phyloP scores from a whole-genome alignment of 2,329 filamentous ascomycete species.

The Botrytis galanthina region DNA sequence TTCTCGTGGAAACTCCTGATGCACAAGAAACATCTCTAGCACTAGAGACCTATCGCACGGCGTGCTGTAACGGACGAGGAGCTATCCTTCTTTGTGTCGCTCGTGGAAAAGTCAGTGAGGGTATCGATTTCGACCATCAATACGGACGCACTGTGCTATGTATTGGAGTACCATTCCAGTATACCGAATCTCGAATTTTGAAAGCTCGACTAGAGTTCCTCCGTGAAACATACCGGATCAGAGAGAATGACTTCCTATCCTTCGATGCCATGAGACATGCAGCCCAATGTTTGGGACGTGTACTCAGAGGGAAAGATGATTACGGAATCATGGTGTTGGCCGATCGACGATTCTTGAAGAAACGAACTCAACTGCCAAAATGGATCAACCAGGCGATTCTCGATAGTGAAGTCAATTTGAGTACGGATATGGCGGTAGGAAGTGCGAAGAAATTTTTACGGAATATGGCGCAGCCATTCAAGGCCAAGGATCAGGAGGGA shows the following conservation, averaged over 20 bases:
- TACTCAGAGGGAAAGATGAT: conserved; percentile 93
- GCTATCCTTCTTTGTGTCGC: conserved; percentile 93
- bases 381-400: conserved; percentile 91
- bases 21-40: conserved; percentile 95
- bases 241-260: conserved; percentile 94
- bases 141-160: conserved; percentile 94
- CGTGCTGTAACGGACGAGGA: conserved; percentile 94
- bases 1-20: conserved; percentile 95
- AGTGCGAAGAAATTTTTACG: conserved; percentile 85
- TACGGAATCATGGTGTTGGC: conserved; percentile 99
- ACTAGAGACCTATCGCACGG: conserved; percentile 93
- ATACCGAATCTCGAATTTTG: conserved; percentile 94
- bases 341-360: conserved; percentile 90
- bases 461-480: conserved; percentile 90
- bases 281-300: conserved; percentile 91
- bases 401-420: conserved; percentile 84
- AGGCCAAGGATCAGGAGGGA: conserved; percentile 78
- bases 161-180: conserved; percentile 97
- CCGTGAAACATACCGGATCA: conserved; percentile 94
- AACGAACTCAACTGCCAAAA: conserved; percentile 84
- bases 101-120: conserved; percentile 94
- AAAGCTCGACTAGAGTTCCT: conserved; percentile 95
- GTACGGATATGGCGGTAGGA: conserved; percentile 91
- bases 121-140: conserved; percentile 98
- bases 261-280: conserved; percentile 99